These are phyloP conservation scores for Pythium chondricola DNA, from an alignment of 352 stramenopile genomes.

Conservation along the genomic window DNA sequence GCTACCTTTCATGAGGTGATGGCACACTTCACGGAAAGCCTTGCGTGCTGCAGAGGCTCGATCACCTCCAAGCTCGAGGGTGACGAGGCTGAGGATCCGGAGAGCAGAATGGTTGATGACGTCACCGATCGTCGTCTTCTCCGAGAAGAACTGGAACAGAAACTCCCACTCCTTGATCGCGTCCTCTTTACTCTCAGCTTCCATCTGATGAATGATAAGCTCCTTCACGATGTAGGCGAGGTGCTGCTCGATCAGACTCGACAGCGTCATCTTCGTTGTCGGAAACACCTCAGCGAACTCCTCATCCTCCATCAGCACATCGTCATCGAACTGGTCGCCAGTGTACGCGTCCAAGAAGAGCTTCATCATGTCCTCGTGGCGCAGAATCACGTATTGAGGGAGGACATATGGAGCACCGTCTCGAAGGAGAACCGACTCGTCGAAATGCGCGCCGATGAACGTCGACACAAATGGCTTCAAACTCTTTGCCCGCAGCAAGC, in stretches of 20 bases:
- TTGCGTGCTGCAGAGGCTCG: constrained; percentile 20
- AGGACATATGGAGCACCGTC: constrained; percentile 28
- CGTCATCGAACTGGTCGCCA: constrained; percentile 8
- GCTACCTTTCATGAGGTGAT: constrained; percentile 26
- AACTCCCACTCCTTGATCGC: constrained; percentile 31
- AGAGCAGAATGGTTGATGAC: constrained; percentile 25
- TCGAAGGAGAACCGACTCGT: constrained; percentile 18
- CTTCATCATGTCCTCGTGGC: constrained; percentile 22
- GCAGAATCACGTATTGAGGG: constrained; percentile 24
- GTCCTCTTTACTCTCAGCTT: constrained; percentile 25
- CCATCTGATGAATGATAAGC: constrained; percentile 31
- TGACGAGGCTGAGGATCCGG: constrained; percentile 26
- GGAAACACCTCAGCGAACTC: constrained; percentile 6
- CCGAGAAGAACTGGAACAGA: constrained; percentile 27
- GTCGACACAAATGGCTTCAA: constrained; percentile 21
- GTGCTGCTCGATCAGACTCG: constrained; percentile 20
- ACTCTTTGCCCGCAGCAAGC: constrained; percentile 13
- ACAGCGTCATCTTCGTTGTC: constrained; percentile 12
- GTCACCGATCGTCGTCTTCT: constrained; percentile 29
- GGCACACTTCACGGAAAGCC: constrained; percentile 29
- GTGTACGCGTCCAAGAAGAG: constrained; percentile 20
- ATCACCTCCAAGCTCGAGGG: constrained; percentile 32
- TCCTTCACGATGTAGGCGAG: constrained; percentile 29
- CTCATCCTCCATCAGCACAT: constrained; percentile 22
- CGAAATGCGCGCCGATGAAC: constrained; percentile 24